Conservation (phyloP, 257 asterid species). For the Solanum neorickii region DNA sequence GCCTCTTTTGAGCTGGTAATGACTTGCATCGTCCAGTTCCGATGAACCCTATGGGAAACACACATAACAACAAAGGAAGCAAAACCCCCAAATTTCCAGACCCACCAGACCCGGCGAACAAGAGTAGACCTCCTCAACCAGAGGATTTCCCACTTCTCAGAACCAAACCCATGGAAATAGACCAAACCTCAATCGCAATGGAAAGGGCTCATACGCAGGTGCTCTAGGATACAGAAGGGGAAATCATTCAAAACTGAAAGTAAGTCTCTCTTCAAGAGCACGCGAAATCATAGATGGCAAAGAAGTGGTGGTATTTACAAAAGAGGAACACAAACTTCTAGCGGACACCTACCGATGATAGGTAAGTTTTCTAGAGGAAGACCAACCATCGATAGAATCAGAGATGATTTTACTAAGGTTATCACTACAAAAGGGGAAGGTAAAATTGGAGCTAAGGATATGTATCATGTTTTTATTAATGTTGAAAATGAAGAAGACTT, state of each 20-base stretch:
- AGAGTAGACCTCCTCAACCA: neutral
- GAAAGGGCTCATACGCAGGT: neutral
- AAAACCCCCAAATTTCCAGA: neutral
- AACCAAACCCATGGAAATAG: neutral
- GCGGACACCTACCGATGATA: neutral
- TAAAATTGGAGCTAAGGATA: neutral
- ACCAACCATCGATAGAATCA: neutral
- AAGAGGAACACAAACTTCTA: neutral
- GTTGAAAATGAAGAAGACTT: neutral
- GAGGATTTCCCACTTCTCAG: neutral
- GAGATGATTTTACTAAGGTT: neutral
- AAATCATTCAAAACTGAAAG: neutral
- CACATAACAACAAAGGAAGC: neutral
- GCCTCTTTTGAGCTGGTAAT: too few relatives aligned
- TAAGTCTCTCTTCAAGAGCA: neutral
- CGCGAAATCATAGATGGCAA: neutral
- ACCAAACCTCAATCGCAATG: neutral
- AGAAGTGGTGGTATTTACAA: too few relatives aligned
- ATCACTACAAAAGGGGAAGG: neutral
- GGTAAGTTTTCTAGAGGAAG: neutral
- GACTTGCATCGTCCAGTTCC: too few relatives aligned
- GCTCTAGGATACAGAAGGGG: neutral
- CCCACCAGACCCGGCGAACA: neutral
- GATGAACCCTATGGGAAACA: neutral
- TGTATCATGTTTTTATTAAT: neutral